These are phyloP conservation scores for Lactifluus subvellereus DNA, from an alignment of 768 basidiomycete species.

Conservation along the genomic window DNA sequence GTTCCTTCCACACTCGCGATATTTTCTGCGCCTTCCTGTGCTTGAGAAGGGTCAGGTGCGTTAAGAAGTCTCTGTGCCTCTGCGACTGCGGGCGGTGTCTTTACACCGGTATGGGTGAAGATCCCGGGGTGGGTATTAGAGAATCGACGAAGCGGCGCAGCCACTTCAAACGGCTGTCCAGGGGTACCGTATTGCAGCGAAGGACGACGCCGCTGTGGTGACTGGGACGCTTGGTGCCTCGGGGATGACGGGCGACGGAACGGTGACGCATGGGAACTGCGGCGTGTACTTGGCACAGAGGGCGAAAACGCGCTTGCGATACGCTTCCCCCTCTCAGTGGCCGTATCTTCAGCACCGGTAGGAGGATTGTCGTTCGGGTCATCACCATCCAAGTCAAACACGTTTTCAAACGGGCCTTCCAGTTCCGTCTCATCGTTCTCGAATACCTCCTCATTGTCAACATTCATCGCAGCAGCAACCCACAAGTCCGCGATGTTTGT, in stretches of 20 bases:
- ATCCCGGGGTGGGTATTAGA: constrained; percentile 65
- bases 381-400: constrained; percentile 33
- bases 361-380: constrained; percentile 27
- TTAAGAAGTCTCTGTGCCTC: constrained; percentile 62
- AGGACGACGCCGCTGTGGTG: constrained; percentile 14
- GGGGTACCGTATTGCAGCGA: constrained; percentile 22
- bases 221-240: constrained; percentile 16
- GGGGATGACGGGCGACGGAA: constrained; percentile 24
- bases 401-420: constrained; percentile 22
- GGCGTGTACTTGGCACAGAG: constrained; percentile 18
- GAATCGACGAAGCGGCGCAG: constrained; percentile 44
- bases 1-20: constrained; percentile 44
- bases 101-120: constrained; percentile 79
- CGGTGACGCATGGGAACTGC: constrained; percentile 1
- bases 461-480: constrained; percentile 96
- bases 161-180: constrained; percentile 29
- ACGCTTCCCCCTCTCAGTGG: constrained; percentile 8
- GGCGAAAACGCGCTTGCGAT: background rate
- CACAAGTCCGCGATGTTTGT: constrained; percentile 95
- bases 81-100: constrained; percentile 66
- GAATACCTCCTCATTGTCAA: constrained; percentile 82
- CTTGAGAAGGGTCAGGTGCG: constrained; percentile 34
- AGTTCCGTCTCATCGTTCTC: constrained; percentile 41
- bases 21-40: constrained; percentile 32
- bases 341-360: background rate